Percentiles rank a stretch among this genome's conserved stretches.
Evolutionary conservation across 768 basidiomycete genomes (phyloP).

Genomic region (Boletus speciosus): DNA sequence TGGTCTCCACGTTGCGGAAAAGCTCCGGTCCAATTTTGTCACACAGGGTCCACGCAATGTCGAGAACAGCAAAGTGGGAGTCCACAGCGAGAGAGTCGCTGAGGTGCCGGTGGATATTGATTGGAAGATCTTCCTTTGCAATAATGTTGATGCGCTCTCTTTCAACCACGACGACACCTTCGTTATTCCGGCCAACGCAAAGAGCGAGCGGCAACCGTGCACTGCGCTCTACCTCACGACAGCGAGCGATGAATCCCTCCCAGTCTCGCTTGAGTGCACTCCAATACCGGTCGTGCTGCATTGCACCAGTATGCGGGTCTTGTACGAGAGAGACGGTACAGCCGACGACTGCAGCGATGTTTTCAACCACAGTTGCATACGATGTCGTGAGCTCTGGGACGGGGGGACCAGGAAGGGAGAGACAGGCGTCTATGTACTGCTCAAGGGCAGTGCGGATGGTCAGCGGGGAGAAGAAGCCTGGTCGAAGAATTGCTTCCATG

Average conservation of each 20-base stretch:
- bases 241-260: slow-evolving; percentile 92
- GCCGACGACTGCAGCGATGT: slow-evolving; percentile 82
- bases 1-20: slow-evolving; percentile 54
- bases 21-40: slow-evolving; percentile 56
- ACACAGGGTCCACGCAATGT: slow-evolving; percentile 61
- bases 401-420: slow-evolving; percentile 57
- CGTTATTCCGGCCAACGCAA: slow-evolving; percentile 39
- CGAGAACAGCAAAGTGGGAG: slow-evolving; percentile 53
- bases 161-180: slow-evolving; percentile 62
- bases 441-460: slow-evolving; percentile 81
- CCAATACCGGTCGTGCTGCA: slow-evolving; percentile 77
- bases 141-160: slow-evolving; percentile 71
- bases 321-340: slow-evolving; percentile 73
- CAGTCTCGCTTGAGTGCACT: slow-evolving; percentile 86
- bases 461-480: slow-evolving; percentile 81
- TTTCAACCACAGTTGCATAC: slow-evolving; percentile 67
- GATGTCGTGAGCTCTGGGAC: slow-evolving; percentile 56
- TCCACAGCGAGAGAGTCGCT: slow-evolving; percentile 43
- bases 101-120: slow-evolving; percentile 53
- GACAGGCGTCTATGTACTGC: slow-evolving; percentile 72
- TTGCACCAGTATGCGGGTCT: slow-evolving; percentile 75
- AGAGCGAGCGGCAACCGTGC: slow-evolving; percentile 78
- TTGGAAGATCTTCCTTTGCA: slow-evolving; percentile 63
- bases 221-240: slow-evolving; percentile 84
- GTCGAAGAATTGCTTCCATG: slow-evolving; percentile 77